These are phyloP conservation scores for Pseudozyma sp. DNA, from an alignment of 1,284 basidiomycete species.

Conservation along the genomic window DNA sequence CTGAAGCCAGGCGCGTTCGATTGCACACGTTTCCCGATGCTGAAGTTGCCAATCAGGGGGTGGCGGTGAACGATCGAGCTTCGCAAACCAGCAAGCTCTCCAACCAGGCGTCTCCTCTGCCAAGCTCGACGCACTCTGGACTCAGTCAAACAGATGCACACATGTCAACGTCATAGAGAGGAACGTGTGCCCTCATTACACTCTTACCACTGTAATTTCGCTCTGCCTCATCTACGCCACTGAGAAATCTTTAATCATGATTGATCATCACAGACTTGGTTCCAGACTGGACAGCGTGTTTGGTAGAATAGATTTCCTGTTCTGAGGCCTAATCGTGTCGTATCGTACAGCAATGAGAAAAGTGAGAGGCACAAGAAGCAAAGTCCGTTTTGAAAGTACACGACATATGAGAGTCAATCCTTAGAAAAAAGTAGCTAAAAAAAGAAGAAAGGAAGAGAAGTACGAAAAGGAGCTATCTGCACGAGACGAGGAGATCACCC, in stretches of 20 bases:
- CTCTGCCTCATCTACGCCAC: no score
- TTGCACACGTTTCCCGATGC: not conserved
- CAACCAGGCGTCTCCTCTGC: constrained; percentile 1
- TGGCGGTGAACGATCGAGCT: constrained; percentile 1
- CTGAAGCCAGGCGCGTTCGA: constrained; percentile 10
- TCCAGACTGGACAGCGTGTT: no score
- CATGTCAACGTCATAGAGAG: not conserved
- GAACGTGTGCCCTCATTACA: no score
- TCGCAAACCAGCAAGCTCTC: not conserved
- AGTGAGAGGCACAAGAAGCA: not conserved
- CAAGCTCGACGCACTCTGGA: not conserved
- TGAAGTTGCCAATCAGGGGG: not conserved
- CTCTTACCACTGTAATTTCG: no score
- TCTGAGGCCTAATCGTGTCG: not conserved
- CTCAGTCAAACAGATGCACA: not conserved
- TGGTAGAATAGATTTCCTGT: not conserved
- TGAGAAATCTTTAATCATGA: no score
- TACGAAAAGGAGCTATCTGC: no score
- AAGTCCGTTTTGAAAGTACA: constrained; percentile 6
- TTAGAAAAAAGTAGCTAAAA: not conserved
- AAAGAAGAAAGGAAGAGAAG: not conserved
- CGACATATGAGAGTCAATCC: not conserved
- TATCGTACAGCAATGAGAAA: constrained; percentile 6
- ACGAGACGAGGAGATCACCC: no score
- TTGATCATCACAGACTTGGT: no score